Evolutionary conservation across 345 rosid species (phyloP).

Genomic region (Eucalyptus camaldulensis): DNA sequence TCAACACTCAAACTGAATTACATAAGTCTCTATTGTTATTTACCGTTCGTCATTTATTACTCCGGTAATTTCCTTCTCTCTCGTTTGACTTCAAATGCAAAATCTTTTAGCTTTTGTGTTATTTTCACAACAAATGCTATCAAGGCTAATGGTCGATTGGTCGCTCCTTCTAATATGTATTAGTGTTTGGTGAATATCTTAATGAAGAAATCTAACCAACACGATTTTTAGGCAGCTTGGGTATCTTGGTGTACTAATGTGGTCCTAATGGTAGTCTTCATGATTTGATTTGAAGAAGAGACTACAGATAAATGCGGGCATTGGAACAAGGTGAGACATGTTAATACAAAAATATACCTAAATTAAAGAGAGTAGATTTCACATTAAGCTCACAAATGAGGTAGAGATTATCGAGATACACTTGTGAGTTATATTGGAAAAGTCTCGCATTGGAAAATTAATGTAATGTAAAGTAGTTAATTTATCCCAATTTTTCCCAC

Average conservation of each 20-base stretch:
- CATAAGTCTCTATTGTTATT: neutral
- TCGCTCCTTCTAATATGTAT: neutral
- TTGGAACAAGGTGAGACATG: neutral
- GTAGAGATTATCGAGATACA: neutral
- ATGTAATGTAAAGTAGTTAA: neutral
- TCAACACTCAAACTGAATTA: fast-evolving
- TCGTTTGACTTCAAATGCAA: neutral
- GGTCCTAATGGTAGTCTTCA: neutral
- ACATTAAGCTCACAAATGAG: neutral
- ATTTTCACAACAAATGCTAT: neutral
- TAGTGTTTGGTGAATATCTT: neutral
- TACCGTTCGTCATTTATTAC: neutral
- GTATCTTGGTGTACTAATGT: neutral
- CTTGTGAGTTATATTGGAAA: neutral
- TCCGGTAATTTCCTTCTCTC: fast-evolving
- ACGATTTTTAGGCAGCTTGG: neutral
- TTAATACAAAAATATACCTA: neutral
- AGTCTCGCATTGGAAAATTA: fast-evolving
- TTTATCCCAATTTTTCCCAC: neutral
- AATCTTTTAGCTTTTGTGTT: neutral
- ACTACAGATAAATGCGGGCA: neutral
- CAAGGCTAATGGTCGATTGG: fast-evolving
- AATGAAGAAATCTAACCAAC: neutral
- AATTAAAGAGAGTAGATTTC: neutral
- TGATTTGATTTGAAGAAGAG: neutral